phyloP scores from a whole-genome alignment of 371 early-diverging fungal genomes.

The Mycotypha africana region DNA sequence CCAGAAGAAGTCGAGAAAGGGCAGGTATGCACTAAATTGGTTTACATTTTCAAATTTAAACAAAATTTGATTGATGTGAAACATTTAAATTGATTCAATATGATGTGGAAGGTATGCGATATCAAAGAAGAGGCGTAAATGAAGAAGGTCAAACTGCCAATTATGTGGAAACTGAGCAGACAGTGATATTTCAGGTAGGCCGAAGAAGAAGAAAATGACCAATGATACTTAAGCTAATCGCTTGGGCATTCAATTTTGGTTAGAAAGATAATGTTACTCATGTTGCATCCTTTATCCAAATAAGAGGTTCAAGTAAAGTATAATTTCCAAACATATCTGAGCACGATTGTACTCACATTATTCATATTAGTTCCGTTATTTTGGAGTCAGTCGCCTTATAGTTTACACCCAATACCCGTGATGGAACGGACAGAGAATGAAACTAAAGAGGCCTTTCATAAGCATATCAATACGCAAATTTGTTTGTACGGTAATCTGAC shows the following conservation, averaged over 20 bases:
- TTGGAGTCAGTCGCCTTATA: conserved; percentile 68
- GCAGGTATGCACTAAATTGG: conserved; percentile 30
- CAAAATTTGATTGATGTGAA: not conserved
- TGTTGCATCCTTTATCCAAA: conserved; percentile 60
- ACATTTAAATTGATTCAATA: too few species aligned
- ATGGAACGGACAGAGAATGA: conserved; percentile 54
- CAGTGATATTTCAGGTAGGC: conserved; percentile 11
- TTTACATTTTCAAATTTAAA: not conserved
- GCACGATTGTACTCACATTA: too few species aligned
- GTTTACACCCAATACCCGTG: conserved; percentile 59
- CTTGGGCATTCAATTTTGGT: too few species aligned
- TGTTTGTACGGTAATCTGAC: conserved; percentile 70
- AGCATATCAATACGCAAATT: conserved; percentile 69
- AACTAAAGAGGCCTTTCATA: conserved; percentile 38
- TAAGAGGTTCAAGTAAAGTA: conserved; percentile 56
- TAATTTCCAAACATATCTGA: too few species aligned
- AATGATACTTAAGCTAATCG: too few species aligned
- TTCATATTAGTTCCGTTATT: conserved; percentile 47
- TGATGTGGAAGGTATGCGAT: conserved; percentile 67
- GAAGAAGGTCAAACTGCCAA: conserved; percentile 60
- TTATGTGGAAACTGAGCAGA: conserved; percentile 70
- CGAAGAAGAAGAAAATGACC: not conserved
- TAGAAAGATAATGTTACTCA: conserved; percentile 46
- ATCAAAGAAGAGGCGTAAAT: conserved; percentile 60
- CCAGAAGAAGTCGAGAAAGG: conserved; percentile 52